These are phyloP conservation scores for Thielaviopsis punctulata DNA, from an alignment of 2,329 filamentous ascomycete genomes.

Conservation along the genomic window DNA sequence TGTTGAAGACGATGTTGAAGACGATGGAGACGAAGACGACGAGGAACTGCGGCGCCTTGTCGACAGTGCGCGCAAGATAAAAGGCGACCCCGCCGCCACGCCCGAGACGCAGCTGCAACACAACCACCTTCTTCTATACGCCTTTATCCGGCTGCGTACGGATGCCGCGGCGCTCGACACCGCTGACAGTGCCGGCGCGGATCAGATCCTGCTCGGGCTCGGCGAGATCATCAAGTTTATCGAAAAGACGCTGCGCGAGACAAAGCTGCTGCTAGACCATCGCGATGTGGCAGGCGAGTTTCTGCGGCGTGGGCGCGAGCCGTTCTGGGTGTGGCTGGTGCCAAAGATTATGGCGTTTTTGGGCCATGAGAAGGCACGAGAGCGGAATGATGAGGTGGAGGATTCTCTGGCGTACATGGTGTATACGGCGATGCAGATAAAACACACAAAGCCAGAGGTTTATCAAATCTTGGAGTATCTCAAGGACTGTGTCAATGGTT, in stretches of 20 bases:
- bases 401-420: slow-evolving; percentile 10
- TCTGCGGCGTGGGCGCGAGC: slow-evolving; percentile 37
- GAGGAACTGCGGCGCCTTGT: slow-evolving; percentile 60
- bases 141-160: slow-evolving; percentile 64
- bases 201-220: slow-evolving; percentile 20
- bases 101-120: slow-evolving; percentile 51
- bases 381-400: slow-evolving; percentile 6
- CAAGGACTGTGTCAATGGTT: slow-evolving; percentile 11
- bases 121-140: slow-evolving; percentile 72
- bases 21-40: slow-evolving; percentile 45
- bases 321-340: slow-evolving; percentile 49
- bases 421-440: slow-evolving; percentile 10
- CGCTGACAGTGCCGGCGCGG: not conserved
- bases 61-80: slow-evolving; percentile 35
- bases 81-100: slow-evolving; percentile 31
- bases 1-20: slow-evolving; percentile 45
- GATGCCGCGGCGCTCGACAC: slow-evolving; percentile 36
- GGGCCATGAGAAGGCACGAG: slow-evolving; percentile 29
- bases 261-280: slow-evolving; percentile 47
- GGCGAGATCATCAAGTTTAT: slow-evolving; percentile 56
- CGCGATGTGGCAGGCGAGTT: slow-evolving; percentile 24
- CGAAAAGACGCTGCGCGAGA: slow-evolving; percentile 55
- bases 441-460: slow-evolving; percentile 7
- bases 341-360: slow-evolving; percentile 40
- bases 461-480: slow-evolving; percentile 10